Evolutionary conservation across 2,329 filamentous ascomycete genomes (phyloP), one percentile per base, ranked within the genome.

Genomic region (Fusarium virguliforme): DNA sequence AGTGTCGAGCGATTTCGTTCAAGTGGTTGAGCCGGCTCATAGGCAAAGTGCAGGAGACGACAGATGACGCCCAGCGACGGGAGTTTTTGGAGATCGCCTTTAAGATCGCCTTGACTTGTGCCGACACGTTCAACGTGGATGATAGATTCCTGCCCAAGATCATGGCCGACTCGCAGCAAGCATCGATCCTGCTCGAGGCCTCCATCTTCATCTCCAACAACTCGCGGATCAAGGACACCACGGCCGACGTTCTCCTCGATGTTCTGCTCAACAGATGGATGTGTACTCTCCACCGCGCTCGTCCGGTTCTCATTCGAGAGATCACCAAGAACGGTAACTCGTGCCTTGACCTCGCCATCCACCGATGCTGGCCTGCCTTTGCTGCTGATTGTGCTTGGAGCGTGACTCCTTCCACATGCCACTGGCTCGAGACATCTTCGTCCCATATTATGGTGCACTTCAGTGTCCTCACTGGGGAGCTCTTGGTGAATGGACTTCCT

Each of bases 341-440:
- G 0, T 71, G 65, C 7, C 60, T 76, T 1, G 53, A 70, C n/a
- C 8, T 62, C 1, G 73, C 74, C 1, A 65, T 74, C 1, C 38
- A 67, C n/a, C 9, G 64, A n/a, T 56, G 62, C 8, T 76, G 74
- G 67, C 28, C 67, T 8, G 60, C 34, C 2, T 76, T 74, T 46
- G n/a, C 22, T 2, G 30, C 40, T 1, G 30, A 34, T 0, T 1
- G 8, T 1, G 4, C n/a, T 0, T 76, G 71, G 74, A 8, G 5
- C 3, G 0, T 71, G 0, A 28, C 34, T 1, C 40, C 60, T 3
- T 34, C 46, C 4, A 68, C 65, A 8, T 62, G 50, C 15, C 43
- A 73, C 3, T 75, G 73, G 73, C 38, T 63, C 8, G 41, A 70
- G 12, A 68, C 69, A 8, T 40, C 3, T 0, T 65, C 51, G 8